Conservation (phyloP, 495 filamentous ascomycete species). For the Lentithecium fluviatile region DNA sequence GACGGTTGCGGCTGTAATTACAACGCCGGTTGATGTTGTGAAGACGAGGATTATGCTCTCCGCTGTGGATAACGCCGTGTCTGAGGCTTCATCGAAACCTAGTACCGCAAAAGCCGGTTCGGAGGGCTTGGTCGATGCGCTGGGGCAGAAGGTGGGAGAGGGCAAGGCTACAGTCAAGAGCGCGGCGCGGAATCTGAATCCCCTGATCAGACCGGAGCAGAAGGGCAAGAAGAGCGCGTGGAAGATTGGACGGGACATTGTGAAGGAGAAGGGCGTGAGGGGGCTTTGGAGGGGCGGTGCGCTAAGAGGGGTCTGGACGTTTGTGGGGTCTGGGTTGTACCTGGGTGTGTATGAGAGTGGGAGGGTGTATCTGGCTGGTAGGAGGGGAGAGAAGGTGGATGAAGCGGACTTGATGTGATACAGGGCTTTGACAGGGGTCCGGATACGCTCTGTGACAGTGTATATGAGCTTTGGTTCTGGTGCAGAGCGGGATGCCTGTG, state of each 20-base stretch:
- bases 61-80: conserved; percentile 50
- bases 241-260: conserved; percentile 61
- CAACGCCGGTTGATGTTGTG: conserved; percentile 80
- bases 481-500: too few species aligned
- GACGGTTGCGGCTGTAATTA: conserved; percentile 65
- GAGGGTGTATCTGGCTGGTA: conserved; percentile 64
- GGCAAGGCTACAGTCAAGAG: conserved; percentile 32
- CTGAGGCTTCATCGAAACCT: conserved; percentile 26
- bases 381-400: conserved; percentile 43
- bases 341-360: conserved; percentile 82
- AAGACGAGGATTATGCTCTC: conserved; percentile 72
- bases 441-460: neutral
- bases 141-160: conserved; percentile 35
- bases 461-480: neutral
- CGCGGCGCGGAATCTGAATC: conserved; percentile 12
- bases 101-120: conserved; percentile 19
- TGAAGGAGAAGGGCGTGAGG: conserved; percentile 60
- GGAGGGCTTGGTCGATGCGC: conserved; percentile 38
- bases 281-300: conserved; percentile 77
- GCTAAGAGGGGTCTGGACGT: conserved; percentile 76
- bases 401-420: conserved; percentile 23
- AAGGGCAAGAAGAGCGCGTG: conserved; percentile 48
- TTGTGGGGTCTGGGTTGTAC: conserved; percentile 77
- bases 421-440: too few species aligned
- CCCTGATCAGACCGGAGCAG: conserved; percentile 32